Conservation (phyloP, 768 basidiomycete species). For the Suillus lakei region DNA sequence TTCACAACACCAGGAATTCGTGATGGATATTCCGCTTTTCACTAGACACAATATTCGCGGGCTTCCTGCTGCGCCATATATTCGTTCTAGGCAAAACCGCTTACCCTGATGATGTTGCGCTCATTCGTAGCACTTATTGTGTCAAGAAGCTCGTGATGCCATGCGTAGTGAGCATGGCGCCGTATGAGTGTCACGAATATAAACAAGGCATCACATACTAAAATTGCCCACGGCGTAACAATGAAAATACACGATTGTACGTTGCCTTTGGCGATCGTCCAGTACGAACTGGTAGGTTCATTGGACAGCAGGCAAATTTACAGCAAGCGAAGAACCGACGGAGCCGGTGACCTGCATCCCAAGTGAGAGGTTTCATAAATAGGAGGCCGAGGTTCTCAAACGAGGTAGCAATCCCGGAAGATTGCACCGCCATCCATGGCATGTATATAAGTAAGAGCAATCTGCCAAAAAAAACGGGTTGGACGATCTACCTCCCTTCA, state of each 20-base stretch:
- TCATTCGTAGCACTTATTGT: background rate
- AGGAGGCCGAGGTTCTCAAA: background rate
- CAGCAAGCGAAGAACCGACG: background rate
- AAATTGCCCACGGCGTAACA: background rate
- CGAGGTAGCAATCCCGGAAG: background rate
- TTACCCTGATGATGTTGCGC: background rate
- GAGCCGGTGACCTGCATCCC: background rate
- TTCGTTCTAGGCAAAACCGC: background rate
- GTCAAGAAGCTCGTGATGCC: background rate
- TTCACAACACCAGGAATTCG: background rate
- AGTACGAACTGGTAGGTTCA: background rate
- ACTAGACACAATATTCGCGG: background rate
- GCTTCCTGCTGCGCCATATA: constrained; percentile 1
- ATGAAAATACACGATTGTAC: background rate
- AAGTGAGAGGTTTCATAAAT: background rate
- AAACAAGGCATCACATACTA: background rate
- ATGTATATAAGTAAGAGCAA: background rate
- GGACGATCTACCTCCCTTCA: background rate
- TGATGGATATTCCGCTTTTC: background rate
- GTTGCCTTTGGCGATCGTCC: background rate
- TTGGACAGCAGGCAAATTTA: background rate
- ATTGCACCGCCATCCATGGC: background rate
- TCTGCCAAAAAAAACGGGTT: background rate
- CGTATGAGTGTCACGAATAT: background rate
- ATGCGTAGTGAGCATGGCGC: constrained; percentile 4